A percentile compares a stretch with the other conserved stretches of the same genome.
These are phyloP conservation scores for Polytolypa hystricis DNA, from an alignment of 2,329 filamentous ascomycete species.

Conservation along the genomic window DNA sequence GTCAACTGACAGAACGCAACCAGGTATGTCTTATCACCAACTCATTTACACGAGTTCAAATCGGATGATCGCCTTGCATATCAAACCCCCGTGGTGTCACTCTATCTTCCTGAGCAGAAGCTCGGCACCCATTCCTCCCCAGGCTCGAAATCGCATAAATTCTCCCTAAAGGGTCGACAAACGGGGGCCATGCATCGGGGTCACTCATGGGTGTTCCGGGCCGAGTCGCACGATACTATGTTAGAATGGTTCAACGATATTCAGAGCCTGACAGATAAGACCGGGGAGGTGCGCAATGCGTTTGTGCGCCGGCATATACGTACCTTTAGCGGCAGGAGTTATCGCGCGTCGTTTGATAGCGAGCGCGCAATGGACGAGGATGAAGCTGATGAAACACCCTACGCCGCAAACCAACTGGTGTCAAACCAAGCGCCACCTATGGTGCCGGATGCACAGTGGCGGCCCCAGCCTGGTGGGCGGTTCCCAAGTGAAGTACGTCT, in stretches of 20 bases:
- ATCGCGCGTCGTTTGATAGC: conserved; percentile 52
- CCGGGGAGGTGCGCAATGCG: conserved; percentile 74
- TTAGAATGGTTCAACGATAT: conserved; percentile 94
- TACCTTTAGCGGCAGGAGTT: conserved; percentile 57
- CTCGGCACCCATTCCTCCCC: conserved; percentile 79
- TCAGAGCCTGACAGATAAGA: conserved; percentile 76
- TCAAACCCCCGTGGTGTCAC: conserved; percentile 87
- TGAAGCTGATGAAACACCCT: conserved; percentile 54
- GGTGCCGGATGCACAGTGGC: conserved; percentile 36
- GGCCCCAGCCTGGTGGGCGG: conserved; percentile 84
- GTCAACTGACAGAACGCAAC: not conserved
- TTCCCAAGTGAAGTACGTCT: conserved; percentile 92
- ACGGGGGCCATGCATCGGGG: conserved; percentile 83
- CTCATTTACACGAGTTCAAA: conserved; percentile 97
- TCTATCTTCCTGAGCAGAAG: conserved; percentile 90
- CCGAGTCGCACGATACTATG: conserved; percentile 79
- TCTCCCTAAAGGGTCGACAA: conserved; percentile 92
- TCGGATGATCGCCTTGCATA: conserved; percentile 78
- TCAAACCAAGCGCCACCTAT: conserved; percentile 27
- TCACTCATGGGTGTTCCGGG: conserved; percentile 58
- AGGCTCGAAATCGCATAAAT: conserved; percentile 85
- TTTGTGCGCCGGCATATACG: conserved; percentile 76
- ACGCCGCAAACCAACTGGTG: conserved; percentile 45
- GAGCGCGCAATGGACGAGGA: conserved; percentile 70
- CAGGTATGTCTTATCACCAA: conserved; percentile 92